Conservation (phyloP, 164 flowering plant species). For the Nymphaea thermarum region DNA sequence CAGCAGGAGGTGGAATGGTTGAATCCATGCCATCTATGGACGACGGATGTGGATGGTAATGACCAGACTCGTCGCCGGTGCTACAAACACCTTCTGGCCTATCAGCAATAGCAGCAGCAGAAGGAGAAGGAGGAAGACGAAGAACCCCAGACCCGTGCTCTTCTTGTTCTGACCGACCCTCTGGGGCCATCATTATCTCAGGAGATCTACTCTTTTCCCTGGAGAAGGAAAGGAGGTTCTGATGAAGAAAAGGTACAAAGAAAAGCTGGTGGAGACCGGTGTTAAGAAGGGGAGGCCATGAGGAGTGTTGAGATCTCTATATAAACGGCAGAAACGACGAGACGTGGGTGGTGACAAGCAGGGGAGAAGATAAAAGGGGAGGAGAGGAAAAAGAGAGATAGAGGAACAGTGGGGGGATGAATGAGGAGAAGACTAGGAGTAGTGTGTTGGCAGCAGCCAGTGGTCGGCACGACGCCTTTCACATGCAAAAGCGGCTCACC, state of each 20-base stretch:
- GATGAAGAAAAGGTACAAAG: too few relatives aligned
- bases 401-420: background rate
- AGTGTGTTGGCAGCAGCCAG: background rate
- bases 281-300: too few relatives aligned
- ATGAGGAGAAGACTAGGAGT: background rate
- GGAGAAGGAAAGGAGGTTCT: too few relatives aligned
- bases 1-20: background rate
- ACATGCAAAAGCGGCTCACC: background rate
- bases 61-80: background rate
- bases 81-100: background rate
- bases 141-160: background rate
- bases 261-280: too few relatives aligned
- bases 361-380: too few relatives aligned
- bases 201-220: background rate
- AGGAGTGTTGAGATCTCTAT: too few relatives aligned
- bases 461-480: background rate
- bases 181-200: background rate
- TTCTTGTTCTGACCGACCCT: background rate
- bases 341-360: too few relatives aligned
- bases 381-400: background rate
- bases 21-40: background rate
- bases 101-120: background rate
- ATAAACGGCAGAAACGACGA: too few relatives aligned
- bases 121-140: too few relatives aligned
- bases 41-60: too few relatives aligned